Base-by-base conservation (phyloP, 495 filamentous ascomycete genomes). In the Cryomyces minteri region DNA sequence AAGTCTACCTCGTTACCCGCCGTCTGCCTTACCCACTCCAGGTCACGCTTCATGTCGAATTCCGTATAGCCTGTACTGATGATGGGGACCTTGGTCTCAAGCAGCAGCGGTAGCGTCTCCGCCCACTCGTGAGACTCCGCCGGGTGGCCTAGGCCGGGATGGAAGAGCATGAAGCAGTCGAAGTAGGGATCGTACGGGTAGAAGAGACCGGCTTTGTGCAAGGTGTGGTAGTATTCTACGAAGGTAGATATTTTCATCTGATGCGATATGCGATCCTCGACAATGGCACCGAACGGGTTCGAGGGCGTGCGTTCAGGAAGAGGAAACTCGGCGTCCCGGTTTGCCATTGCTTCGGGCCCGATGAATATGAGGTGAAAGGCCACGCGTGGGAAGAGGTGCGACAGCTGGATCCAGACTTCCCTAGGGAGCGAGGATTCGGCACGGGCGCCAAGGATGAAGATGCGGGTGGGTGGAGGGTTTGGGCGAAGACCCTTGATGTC, bases 101-200 rank as follows among this genome's bases (percentile, higher is more conserved):
- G 67, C 18, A 99, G 68, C 53, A 82, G 70, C 1, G 88, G 88
- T 6, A 99, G 62, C 7, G 90, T 94, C 48, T 84, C 81, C 48
- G 76, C 73, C 90, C 90, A 99, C 63, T 96, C 88, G 55, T 88
- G 82, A 12, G 80, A 81, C 60, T 78, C 85, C 14, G 86, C 84
- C 5, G 92, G 87, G 60, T 99, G 92, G 18, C 90, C 90, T 18
- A 99, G 67, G 5, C 90, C 90, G 3, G 90, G 90, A 60, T 99
- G 90, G 68, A 95, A 99, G 43, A 93, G 71, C 55, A 99, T 74
- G 54, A 99, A 87, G 58, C 79, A 84, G 65, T 99, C 90, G 53
- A 99, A 88, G 60, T 99, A 99, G 1, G 90, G 90, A 60, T 99
- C 90, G 62, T 84, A 95, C 0, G 92, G 92, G 28, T 81, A 72